These are phyloP conservation scores for Penicillium paradoxum DNA, from an alignment of 495 filamentous ascomycete genomes.

Conservation along the genomic window DNA sequence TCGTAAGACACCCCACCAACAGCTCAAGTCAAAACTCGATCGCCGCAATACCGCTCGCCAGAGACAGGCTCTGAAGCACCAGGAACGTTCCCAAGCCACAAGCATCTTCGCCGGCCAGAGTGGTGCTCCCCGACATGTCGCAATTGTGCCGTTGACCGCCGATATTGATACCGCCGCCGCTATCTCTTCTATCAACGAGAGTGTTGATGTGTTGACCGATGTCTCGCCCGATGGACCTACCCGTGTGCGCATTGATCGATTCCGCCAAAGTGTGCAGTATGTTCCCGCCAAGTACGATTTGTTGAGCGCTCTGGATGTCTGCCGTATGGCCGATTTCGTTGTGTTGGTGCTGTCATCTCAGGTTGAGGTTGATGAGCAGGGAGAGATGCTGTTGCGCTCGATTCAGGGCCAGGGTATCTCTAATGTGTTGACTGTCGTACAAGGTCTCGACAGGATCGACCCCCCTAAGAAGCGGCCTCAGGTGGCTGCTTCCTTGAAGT, in stretches of 20 bases:
- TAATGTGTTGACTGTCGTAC: slow-evolving; percentile 73
- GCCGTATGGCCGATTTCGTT: slow-evolving; percentile 83
- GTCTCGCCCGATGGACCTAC: slow-evolving; percentile 53
- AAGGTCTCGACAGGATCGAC: slow-evolving; percentile 71
- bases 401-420: slow-evolving; percentile 93
- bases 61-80: slow-evolving; percentile 71
- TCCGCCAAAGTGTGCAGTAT: slow-evolving; percentile 90
- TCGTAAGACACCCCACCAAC: slow-evolving; percentile 88
- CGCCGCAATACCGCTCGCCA: slow-evolving; percentile 90
- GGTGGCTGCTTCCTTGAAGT: slow-evolving; percentile 73
- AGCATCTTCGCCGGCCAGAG: slow-evolving; percentile 79
- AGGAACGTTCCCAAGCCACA: slow-evolving; percentile 66
- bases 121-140: slow-evolving; percentile 87
- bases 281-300: slow-evolving; percentile 67
- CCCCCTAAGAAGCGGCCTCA: slow-evolving; percentile 71
- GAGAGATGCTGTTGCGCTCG: slow-evolving; percentile 74
- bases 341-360: slow-evolving; percentile 75
- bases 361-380: slow-evolving; percentile 74
- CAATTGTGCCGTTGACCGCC: slow-evolving; percentile 75
- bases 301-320: slow-evolving; percentile 73
- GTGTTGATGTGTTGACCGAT: slow-evolving; percentile 71
- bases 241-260: slow-evolving; percentile 72
- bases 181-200: slow-evolving; percentile 65
- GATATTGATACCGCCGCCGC: slow-evolving; percentile 62
- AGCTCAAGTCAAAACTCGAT: slow-evolving; percentile 95